Percentiles rank a stretch among this genome's conserved stretches.
These are phyloP conservation scores for Yamadazyma buinensis DNA, from an alignment of 1,139 yeast genomes.

Conservation along the genomic window DNA sequence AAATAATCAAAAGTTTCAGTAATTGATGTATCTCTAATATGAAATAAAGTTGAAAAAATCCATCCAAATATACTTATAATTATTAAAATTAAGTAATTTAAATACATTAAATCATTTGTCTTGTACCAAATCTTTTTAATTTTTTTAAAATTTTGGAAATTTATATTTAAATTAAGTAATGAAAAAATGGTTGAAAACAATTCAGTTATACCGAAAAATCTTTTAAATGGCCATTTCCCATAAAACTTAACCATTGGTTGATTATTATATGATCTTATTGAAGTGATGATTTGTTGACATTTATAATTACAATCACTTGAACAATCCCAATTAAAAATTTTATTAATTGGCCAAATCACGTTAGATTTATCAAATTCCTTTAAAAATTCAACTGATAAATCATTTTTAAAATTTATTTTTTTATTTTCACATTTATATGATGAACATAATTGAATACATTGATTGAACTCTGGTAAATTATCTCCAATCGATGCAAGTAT, in stretches of 20 bases:
- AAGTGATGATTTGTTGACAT: constrained; percentile 37
- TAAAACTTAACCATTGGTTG: constrained; percentile 36
- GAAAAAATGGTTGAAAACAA: constrained; percentile 35
- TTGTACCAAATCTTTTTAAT: constrained; percentile 24
- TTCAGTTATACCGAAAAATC: constrained; percentile 40
- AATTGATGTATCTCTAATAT: constrained; percentile 33
- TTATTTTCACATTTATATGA: constrained; percentile 9
- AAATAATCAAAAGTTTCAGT: constrained; percentile 44
- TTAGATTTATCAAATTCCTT: constrained; percentile 14
- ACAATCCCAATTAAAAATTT: constrained; percentile 34
- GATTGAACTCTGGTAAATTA: constrained; percentile 22
- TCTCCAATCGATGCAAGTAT: constrained; percentile 25
- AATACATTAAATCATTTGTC: constrained; percentile 22
- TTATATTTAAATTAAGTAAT: constrained; percentile 34
- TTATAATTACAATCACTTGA: constrained; percentile 38
- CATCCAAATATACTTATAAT: constrained; percentile 35
- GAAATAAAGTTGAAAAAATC: constrained; percentile 38
- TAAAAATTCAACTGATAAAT: not conserved
- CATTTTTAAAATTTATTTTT: constrained; percentile 9
- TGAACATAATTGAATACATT: constrained; percentile 16
- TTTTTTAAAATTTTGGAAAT: constrained; percentile 28
- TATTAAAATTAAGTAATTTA: constrained; percentile 30
- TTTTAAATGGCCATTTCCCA: constrained; percentile 46
- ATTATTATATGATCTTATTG: constrained; percentile 17
- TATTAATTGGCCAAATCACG: constrained; percentile 15